Conservation (phyloP, 2,329 filamentous ascomycete species). For the Alternaria sp. region DNA sequence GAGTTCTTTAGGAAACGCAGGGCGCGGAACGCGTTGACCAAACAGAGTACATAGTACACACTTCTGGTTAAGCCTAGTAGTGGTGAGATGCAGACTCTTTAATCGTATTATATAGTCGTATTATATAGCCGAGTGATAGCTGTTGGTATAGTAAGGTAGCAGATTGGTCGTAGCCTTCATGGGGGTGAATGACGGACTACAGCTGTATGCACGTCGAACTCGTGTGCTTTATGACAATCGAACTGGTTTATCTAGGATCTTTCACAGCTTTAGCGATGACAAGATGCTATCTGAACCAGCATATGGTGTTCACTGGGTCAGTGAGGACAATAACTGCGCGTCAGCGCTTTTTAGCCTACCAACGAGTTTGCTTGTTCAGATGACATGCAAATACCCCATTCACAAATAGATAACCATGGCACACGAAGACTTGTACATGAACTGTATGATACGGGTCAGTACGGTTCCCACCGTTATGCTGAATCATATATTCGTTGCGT, state of each 20-base stretch:
- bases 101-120: background rate
- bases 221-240: background rate
- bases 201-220: background rate
- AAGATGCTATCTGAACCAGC: background rate
- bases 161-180: background rate
- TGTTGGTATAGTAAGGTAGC: background rate
- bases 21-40: background rate
- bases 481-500: background rate
- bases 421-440: too few relatives aligned
- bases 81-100: background rate
- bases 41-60: background rate
- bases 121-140: background rate
- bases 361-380: background rate
- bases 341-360: background rate
- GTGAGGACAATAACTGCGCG: too few relatives aligned
- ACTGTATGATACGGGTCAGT: background rate
- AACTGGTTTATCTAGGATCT: background rate
- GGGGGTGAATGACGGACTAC: background rate
- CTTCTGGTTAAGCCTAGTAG: background rate
- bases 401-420: background rate
- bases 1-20: background rate
- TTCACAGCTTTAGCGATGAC: background rate
- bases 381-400: background rate
- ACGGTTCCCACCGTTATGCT: background rate
- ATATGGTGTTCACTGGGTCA: background rate